Evolutionary conservation across 2,329 filamentous ascomycete species (phyloP), one percentile per base, ranked within the genome.

Genomic region (Neophaeococcomyces mojaviensis): DNA sequence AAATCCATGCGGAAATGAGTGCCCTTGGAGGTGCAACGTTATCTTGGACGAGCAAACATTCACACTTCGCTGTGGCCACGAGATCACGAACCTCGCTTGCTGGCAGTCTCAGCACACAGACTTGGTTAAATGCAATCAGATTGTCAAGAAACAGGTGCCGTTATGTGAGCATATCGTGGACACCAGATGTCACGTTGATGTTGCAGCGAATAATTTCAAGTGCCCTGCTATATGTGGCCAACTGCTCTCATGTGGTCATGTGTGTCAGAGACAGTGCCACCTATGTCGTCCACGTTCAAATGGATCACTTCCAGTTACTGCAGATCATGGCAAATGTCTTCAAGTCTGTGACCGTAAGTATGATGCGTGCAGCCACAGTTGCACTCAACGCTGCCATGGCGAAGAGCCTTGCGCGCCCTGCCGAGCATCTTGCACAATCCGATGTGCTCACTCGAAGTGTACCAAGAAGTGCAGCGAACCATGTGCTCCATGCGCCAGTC

Each of bases 401-500:
- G 49, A 54, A 2, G 30, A 47, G 7, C 47, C 48, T 5, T 66
- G 62, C 44, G 55, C 57, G 7, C 57, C 59, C 32, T 66, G 62
- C 45, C 9, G 15, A 10, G 51, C 56, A 9, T 61, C 61, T 0
- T 86, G 81, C 53, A 73, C 80, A 33, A 70, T 76, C 12, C 61
- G 63, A 2, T 84, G 80, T 59, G 64, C 58, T 16, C 79, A 81
- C 59, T 79, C 74, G 0, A 65, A 56, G 43, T 85, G 82, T 56
- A 59, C 55, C n/a, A 70, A 70, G 46, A 59, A 58, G 4, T 86
- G 82, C 56, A 60, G 66, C 19, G 74, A 85, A 54, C 73, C 79
- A 1, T 86, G 82, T 54, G 59, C 65, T 2, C 81, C 80, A 0
- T 85, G 82, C 53, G 73, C 74, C 0, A 74, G 79, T 50, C 61